Percentiles rank a stretch among this genome's conserved stretches.
Conservation (phyloP, 2,329 filamentous ascomycete genomes). For the Camillea tinctor region DNA sequence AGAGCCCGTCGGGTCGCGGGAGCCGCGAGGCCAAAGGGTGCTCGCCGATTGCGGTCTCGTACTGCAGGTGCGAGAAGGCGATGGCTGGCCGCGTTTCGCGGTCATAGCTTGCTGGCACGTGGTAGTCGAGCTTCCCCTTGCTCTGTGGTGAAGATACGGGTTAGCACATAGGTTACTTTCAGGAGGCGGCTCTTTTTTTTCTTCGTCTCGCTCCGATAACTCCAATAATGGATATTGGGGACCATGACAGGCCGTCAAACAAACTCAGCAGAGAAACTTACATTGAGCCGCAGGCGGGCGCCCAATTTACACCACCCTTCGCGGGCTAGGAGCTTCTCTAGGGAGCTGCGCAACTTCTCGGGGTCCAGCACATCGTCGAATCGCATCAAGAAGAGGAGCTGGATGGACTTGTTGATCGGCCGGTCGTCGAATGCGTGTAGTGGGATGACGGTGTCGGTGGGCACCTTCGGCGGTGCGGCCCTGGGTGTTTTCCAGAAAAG, state of each 20-base stretch:
- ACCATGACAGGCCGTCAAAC: too few relatives aligned
- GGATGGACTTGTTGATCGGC: conserved; percentile 12
- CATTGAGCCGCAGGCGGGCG: conserved; percentile 40
- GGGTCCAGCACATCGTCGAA: conserved; percentile 38
- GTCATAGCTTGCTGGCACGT: conserved; percentile 37
- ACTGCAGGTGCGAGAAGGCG: conserved; percentile 36
- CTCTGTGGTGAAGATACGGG: conserved; percentile 9
- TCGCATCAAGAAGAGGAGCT: conserved; percentile 10
- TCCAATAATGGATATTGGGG: too few relatives aligned
- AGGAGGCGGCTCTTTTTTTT: not conserved
- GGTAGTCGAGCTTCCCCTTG: conserved; percentile 38
- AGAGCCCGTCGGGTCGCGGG: conserved; percentile 26
- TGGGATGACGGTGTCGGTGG: conserved; percentile 14
- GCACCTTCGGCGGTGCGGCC: not conserved
- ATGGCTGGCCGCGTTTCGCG: conserved; percentile 39
- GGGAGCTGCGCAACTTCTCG: conserved; percentile 34
- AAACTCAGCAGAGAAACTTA: conserved; percentile 16
- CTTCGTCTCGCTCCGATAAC: too few relatives aligned
- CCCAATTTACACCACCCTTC: conserved; percentile 46
- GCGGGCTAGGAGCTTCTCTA: conserved; percentile 38
- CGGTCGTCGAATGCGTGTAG: conserved; percentile 17
- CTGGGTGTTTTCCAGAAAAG: not conserved
- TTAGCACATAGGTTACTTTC: not conserved
- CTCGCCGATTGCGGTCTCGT: conserved; percentile 37
- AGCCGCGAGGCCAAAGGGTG: conserved; percentile 41